phyloP scores from a whole-genome alignment of 106 monocot genomes.

The Hemerocallis citrina region DNA sequence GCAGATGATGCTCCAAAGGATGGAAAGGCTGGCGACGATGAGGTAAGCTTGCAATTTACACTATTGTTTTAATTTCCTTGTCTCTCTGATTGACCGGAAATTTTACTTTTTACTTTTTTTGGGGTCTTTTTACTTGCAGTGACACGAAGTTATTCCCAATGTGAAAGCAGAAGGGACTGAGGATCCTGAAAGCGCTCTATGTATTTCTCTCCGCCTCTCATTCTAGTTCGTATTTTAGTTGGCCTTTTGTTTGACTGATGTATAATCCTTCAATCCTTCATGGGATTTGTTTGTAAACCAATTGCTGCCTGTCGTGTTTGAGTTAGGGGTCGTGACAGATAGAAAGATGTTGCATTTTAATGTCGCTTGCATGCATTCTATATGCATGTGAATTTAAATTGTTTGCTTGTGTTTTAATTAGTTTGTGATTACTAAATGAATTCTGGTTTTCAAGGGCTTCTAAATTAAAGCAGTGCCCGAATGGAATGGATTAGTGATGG shows the following conservation, averaged over 20 bases:
- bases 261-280: not conserved
- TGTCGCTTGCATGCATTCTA: too few relatives aligned
- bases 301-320: not conserved
- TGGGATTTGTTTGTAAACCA: not conserved
- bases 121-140: not conserved
- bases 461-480: too few relatives aligned
- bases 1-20: conserved; percentile 2
- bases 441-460: too few relatives aligned
- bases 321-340: too few relatives aligned
- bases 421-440: too few relatives aligned
- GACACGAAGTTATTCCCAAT: not conserved
- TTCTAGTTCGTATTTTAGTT: not conserved
- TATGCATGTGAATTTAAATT: too few relatives aligned
- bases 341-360: too few relatives aligned
- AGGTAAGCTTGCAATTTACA: not conserved
- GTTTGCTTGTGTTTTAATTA: too few relatives aligned
- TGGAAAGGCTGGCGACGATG: not conserved
- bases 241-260: not conserved
- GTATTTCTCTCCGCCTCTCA: not conserved
- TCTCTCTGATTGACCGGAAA: not conserved
- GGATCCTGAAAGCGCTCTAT: not conserved
- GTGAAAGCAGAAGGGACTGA: not conserved
- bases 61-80: not conserved
- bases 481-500: too few relatives aligned
- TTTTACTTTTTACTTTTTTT: not conserved